Evolutionary conservation across 371 early-diverging fungal species (phyloP).

Genomic region (Mucor ambiguus): DNA sequence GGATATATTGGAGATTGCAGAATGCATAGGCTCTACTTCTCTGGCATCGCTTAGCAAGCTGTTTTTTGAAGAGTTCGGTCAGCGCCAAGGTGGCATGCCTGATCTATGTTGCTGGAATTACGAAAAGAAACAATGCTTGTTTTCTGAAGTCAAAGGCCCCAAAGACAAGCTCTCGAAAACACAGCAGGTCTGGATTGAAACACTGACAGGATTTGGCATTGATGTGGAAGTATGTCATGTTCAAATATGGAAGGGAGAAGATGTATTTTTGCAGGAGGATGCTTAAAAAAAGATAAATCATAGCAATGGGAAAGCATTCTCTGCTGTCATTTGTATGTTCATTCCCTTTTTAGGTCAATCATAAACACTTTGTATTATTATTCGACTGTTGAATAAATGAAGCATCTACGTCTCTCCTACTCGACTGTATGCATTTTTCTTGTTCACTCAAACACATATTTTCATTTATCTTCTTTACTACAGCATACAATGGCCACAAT

Average conservation of each 20-base stretch:
- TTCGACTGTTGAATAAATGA: not conserved
- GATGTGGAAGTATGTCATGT: conserved; percentile 72
- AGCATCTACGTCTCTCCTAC: not conserved
- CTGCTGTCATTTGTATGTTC: not conserved
- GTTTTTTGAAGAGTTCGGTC: conserved; percentile 67
- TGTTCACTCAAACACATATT: not conserved
- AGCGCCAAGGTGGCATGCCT: conserved; percentile 70
- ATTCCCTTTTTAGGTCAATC: not conserved
- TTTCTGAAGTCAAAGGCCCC: conserved; percentile 82
- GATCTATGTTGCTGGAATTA: conserved; percentile 75
- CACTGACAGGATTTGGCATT: conserved; percentile 54
- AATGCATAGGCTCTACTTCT: conserved; percentile 62
- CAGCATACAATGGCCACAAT: no score
- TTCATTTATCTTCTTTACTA: not conserved
- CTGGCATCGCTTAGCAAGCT: conserved; percentile 59
- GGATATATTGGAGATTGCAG: conserved; percentile 57
- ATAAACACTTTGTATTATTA: not conserved
- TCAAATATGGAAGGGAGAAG: conserved; percentile 53
- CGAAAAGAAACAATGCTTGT: conserved; percentile 54
- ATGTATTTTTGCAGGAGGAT: conserved; percentile 29
- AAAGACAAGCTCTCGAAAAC: conserved; percentile 73
- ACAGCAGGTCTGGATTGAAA: conserved; percentile 77
- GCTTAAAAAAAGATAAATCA: not conserved
- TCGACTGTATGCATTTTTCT: not conserved
- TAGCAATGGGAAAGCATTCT: not conserved